These are phyloP conservation scores for Fremontodendron californicum DNA, from an alignment of 345 rosid genomes.

Conservation along the genomic window DNA sequence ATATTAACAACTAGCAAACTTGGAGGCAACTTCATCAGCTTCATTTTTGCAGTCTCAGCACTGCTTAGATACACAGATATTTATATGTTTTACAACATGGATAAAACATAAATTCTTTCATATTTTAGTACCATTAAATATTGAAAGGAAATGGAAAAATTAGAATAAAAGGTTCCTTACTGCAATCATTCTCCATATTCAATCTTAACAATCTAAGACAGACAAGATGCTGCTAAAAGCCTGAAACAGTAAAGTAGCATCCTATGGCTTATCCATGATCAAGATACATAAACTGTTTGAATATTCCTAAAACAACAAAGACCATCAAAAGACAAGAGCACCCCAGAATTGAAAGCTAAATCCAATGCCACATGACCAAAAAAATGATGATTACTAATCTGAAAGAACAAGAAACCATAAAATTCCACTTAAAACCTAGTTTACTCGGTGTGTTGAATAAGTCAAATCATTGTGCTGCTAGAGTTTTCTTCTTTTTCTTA, in stretches of 20 bases:
- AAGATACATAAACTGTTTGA: not conserved
- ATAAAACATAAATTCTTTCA: not conserved
- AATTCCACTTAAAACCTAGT: not conserved
- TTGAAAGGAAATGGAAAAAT: not conserved
- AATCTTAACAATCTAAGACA: not conserved
- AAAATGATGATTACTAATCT: not conserved
- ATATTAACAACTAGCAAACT: not conserved
- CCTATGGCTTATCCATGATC: not conserved
- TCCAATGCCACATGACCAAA: not conserved
- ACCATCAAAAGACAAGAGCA: not conserved
- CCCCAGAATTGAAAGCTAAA: constrained; percentile 9
- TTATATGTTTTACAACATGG: not conserved
- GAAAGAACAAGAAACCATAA: not conserved
- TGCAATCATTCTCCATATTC: not conserved
- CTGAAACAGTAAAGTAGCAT: not conserved
- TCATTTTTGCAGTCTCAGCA: not conserved
- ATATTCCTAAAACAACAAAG: constrained; percentile 11
- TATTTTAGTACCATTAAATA: not conserved
- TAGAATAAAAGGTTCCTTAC: not conserved
- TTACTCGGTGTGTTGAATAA: not conserved
- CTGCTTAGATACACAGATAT: not conserved
- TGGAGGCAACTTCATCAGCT: not conserved
- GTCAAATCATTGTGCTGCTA: constrained; percentile 1
- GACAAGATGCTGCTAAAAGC: not conserved
- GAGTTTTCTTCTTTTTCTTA: constrained; percentile 21